Evolutionary conservation across 2,329 filamentous ascomycete species (phyloP).

Genomic region (Pseudogymnoascus verrucosus): DNA sequence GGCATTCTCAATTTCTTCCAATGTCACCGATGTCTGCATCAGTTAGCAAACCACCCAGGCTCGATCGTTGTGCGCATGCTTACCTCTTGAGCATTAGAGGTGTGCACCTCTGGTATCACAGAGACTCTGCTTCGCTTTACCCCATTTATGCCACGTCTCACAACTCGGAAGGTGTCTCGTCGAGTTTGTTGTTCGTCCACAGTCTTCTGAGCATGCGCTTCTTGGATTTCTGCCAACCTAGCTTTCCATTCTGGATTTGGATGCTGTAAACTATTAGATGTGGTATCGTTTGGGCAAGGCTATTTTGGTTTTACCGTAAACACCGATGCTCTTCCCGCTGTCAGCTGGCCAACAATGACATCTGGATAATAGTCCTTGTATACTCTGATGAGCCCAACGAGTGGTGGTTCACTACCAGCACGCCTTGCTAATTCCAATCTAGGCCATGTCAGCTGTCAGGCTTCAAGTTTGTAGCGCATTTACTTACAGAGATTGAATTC

Average conservation of each 20-base stretch:
- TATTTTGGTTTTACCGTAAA: constrained; percentile 43
- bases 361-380: constrained; percentile 90
- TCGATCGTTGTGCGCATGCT: constrained; percentile 13
- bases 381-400: constrained; percentile 68
- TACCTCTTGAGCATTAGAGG: constrained; percentile 63
- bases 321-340: constrained; percentile 50
- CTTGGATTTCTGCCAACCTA: constrained; percentile 60
- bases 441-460: background rate
- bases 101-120: constrained; percentile 62
- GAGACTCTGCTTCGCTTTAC: constrained; percentile 41
- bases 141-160: constrained; percentile 40
- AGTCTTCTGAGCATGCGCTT: constrained; percentile 42
- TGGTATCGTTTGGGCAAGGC: background rate
- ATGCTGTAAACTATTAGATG: constrained; percentile 41
- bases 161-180: constrained; percentile 55
- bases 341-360: constrained; percentile 67
- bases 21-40: constrained; percentile 48
- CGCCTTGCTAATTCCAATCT: constrained; percentile 52
- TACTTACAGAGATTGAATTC: constrained; percentile 66
- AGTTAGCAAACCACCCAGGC: constrained; percentile 26
- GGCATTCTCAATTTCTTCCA: constrained; percentile 72
- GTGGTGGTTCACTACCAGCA: constrained; percentile 62
- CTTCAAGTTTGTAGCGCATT: background rate
- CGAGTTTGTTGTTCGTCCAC: constrained; percentile 33
- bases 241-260: constrained; percentile 70